phyloP scores from a whole-genome alignment of 495 filamentous ascomycete genomes.

The Hyaloscypha variabilis region DNA sequence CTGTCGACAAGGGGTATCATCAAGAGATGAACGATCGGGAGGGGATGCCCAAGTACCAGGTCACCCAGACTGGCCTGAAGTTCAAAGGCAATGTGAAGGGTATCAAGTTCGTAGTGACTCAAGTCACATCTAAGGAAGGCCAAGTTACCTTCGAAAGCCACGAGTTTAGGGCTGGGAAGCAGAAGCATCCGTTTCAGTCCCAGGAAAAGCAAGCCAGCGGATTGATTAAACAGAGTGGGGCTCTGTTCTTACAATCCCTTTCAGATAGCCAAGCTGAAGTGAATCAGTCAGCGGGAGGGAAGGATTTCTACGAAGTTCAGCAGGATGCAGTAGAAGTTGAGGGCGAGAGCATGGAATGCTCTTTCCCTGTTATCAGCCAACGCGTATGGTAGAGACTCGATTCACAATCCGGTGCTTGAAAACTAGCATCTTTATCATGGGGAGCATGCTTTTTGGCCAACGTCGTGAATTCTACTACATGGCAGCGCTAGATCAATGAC shows the following conservation, averaged over 20 bases:
- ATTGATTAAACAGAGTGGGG: constrained; percentile 14
- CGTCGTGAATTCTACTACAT: too few relatives aligned
- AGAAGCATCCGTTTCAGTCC: constrained; percentile 1
- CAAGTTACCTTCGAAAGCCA: neutral
- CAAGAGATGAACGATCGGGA: neutral
- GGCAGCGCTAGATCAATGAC: too few relatives aligned
- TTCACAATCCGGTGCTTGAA: neutral
- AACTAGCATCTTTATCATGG: neutral
- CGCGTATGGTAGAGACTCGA: constrained; percentile 9
- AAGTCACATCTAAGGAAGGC: constrained; percentile 10
- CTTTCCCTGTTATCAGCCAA: constrained; percentile 1
- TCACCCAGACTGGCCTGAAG: constrained; percentile 15
- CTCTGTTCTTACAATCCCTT: constrained; percentile 10
- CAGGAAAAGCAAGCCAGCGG: constrained; percentile 5
- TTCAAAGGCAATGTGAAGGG: constrained; percentile 15
- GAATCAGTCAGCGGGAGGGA: constrained; percentile 13
- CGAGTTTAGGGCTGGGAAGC: constrained; percentile 1
- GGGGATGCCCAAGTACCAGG: neutral
- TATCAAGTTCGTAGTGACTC: constrained; percentile 12
- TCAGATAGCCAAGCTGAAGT: constrained; percentile 6
- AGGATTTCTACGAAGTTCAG: constrained; percentile 1
- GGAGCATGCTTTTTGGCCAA: too few relatives aligned
- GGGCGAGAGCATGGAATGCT: constrained; percentile 7
- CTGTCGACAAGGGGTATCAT: neutral
- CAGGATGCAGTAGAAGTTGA: constrained; percentile 16